phyloP scores from a whole-genome alignment of 805 yeast species.

The Saturnispora serradocipensis region DNA sequence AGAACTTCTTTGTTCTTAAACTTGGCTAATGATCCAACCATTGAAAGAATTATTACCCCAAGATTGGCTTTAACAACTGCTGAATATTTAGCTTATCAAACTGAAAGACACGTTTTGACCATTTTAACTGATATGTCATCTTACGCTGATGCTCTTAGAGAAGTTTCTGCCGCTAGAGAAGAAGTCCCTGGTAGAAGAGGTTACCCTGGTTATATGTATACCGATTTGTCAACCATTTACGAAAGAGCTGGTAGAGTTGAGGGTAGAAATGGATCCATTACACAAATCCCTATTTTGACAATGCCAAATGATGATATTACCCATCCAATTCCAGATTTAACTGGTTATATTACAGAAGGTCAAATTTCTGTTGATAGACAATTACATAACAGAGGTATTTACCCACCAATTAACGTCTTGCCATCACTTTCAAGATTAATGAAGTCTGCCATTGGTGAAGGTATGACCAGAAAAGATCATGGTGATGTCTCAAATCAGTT shows the following conservation, averaged over 20 bases:
- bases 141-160: slow-evolving; percentile 99
- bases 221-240: slow-evolving; percentile 97
- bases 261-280: slow-evolving; percentile 98
- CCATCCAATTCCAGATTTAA: slow-evolving; percentile 99
- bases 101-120: slow-evolving; percentile 97
- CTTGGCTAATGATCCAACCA: slow-evolving; percentile 98
- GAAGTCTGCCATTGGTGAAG: slow-evolving; percentile 99
- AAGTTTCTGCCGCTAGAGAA: slow-evolving; percentile 99
- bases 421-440: slow-evolving; percentile 96
- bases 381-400: slow-evolving; percentile 90
- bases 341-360: slow-evolving; percentile 99
- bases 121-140: slow-evolving; percentile 99
- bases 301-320: slow-evolving; percentile 99
- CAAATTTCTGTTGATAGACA: slow-evolving; percentile 97
- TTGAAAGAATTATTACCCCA: slow-evolving; percentile 98
- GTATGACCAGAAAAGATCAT: slow-evolving; percentile 99
- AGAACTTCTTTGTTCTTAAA: slow-evolving; percentile 95
- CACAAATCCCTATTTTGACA: slow-evolving; percentile 96
- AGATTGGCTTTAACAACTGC: slow-evolving; percentile 98
- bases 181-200: slow-evolving; percentile 99
- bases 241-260: slow-evolving; percentile 99
- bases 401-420: slow-evolving; percentile 97
- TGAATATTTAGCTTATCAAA: slow-evolving; percentile 96
- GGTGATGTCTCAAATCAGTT: slow-evolving; percentile 99
- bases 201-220: slow-evolving; percentile 99